Base-by-base conservation (phyloP, 495 filamentous ascomycete species). In the Hypomontagnella monticulosa region DNA sequence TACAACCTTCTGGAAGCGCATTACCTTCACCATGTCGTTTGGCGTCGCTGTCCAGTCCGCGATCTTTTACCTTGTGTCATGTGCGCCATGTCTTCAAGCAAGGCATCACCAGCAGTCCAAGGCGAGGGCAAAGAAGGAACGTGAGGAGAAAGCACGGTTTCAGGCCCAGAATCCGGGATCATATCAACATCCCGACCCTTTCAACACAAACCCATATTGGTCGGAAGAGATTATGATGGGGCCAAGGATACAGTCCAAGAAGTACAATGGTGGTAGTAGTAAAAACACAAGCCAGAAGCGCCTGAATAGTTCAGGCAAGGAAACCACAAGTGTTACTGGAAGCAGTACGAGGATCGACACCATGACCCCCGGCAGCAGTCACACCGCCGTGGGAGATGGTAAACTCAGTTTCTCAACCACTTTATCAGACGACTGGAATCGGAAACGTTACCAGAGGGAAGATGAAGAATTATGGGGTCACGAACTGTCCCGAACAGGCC, bases 141-240 rank as follows among this genome's bases (percentile, higher is more conserved):
- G 87, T 49, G 80, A 86, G 51, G 82, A 88, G 61, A 88, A 87
- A 67, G 81, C 82, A 42, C 81, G 76, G 49, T 70, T 85, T 44
- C 78, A 90, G 49, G 83, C 81, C 58, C 85, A 91, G 67, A 85
- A 93, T 71, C 90, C 89, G 4, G 84, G 87, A 30, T 77, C 86
- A 4, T 95, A 94, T 71, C 81, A 84, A 12, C 93, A 97, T 66
- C 92, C 93, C 2, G 86, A 87, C 20, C 88, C 93, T 4, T 93
- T 90, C 73, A 86, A 85, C 48, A 95, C 91, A 27, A 97, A 97
- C 68, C 87, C 87, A 43, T 91, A 90, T 75, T 97, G 93, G 93
- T 76, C 76, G 6, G 91, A 94, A 63, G 93, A 97, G 76, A 93
- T 96, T 50, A 78, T 78, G 42, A 78, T 93, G 74, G 93, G 93